These are phyloP conservation scores for Macrophomina pseudophaseolina DNA, from an alignment of 2,329 filamentous ascomycete genomes.

Conservation along the genomic window DNA sequence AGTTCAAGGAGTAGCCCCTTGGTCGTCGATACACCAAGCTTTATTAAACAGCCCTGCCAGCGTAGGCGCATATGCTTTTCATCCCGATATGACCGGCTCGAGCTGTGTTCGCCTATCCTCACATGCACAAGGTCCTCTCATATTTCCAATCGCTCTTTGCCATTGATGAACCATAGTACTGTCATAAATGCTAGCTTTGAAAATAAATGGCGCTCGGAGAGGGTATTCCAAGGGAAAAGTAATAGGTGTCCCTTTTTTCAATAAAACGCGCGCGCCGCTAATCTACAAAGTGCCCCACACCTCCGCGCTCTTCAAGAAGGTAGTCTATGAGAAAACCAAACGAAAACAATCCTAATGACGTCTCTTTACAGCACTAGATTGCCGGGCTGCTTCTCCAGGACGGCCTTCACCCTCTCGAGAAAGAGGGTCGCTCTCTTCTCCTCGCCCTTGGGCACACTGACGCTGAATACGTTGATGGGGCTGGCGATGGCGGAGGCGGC, in stretches of 20 bases:
- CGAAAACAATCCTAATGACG: not conserved
- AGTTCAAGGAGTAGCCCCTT: no score
- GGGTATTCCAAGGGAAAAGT: constrained; percentile 3
- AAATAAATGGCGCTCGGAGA: constrained; percentile 5
- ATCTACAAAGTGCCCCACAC: not conserved
- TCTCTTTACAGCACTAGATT: constrained; percentile 41
- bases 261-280: constrained; percentile 4
- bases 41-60: no score
- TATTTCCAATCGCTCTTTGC: not conserved
- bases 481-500: constrained; percentile 41
- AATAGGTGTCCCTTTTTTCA: no score
- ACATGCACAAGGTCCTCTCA: not conserved
- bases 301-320: no score
- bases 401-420: constrained; percentile 81
- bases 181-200: not conserved
- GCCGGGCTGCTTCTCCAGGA: constrained; percentile 59
- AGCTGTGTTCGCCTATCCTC: no score
- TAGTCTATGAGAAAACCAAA: constrained; percentile 7
- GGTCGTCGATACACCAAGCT: no score
- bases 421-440: constrained; percentile 82
- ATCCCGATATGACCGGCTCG: no score
- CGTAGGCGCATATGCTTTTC: no score
- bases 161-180: not conserved
- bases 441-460: constrained; percentile 79
- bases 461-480: constrained; percentile 77